phyloP scores from a whole-genome alignment of 2,329 filamentous ascomycete genomes.

The Rutstroemia sp. region DNA sequence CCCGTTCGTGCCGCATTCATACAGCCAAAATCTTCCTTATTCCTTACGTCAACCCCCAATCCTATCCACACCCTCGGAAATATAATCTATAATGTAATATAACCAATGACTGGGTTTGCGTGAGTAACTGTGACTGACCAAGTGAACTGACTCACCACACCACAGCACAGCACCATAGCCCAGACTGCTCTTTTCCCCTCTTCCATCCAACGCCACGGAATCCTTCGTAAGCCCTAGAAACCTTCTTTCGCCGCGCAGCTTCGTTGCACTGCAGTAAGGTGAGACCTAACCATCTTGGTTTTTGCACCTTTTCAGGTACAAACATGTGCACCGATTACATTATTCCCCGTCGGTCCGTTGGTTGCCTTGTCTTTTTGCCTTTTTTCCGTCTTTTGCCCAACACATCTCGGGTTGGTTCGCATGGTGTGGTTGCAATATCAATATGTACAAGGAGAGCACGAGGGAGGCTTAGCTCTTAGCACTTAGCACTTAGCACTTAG shows the following conservation, averaged over 20 bases:
- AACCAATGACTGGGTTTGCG: too few species aligned
- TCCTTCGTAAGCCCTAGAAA: conserved; percentile 4
- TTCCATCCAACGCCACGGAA: neutral
- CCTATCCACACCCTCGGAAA: neutral
- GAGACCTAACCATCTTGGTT: neutral
- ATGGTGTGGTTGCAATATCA: neutral
- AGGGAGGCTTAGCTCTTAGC: neutral
- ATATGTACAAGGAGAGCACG: neutral
- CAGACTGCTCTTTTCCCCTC: neutral
- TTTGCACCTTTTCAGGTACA: neutral
- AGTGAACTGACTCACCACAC: neutral
- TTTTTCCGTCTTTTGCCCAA: too few species aligned
- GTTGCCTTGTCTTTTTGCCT: neutral
- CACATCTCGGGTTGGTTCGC: neutral
- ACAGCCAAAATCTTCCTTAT: neutral
- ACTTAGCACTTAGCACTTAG: too few species aligned
- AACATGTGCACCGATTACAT: too few species aligned
- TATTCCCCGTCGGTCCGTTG: neutral
- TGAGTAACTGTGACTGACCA: neutral
- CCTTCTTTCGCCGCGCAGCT: neutral
- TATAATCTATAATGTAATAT: too few species aligned
- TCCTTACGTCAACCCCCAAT: neutral
- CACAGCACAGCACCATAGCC: too few species aligned
- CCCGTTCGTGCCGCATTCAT: neutral
- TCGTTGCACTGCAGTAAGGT: neutral